These are phyloP conservation scores for Neohortaea acidophila DNA, from an alignment of 495 filamentous ascomycete species.

Conservation along the genomic window DNA sequence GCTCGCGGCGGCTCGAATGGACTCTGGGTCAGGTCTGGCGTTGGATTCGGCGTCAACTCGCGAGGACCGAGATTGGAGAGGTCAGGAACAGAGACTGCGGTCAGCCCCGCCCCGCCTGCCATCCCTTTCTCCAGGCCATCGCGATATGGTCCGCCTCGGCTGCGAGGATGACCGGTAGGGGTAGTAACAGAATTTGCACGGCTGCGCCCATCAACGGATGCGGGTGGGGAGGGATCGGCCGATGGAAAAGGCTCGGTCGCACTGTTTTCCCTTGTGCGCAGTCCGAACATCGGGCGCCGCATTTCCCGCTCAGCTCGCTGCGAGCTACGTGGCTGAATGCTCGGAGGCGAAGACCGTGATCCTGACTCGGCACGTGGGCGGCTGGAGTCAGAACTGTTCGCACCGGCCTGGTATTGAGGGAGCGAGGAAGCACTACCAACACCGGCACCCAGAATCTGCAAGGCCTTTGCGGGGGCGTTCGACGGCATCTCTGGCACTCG, in stretches of 20 bases:
- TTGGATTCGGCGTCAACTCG: slow-evolving; percentile 11
- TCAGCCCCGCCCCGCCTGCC: slow-evolving; percentile 23
- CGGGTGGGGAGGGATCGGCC: background rate
- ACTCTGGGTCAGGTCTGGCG: slow-evolving; percentile 19
- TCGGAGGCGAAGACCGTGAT: slow-evolving; percentile 6
- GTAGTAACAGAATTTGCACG: slow-evolving; percentile 28
- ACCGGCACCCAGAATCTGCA: slow-evolving; percentile 58
- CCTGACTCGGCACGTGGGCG: slow-evolving; percentile 8
- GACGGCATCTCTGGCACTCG: slow-evolving; percentile 15
- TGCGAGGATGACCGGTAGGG: slow-evolving; percentile 25
- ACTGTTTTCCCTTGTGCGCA: slow-evolving; percentile 11
- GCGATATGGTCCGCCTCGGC: slow-evolving; percentile 25
- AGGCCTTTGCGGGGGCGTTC: slow-evolving; percentile 43
- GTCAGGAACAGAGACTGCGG: slow-evolving; percentile 7
- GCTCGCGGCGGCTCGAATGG: slow-evolving; percentile 4
- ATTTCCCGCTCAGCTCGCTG: slow-evolving; percentile 1
- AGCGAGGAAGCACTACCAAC: slow-evolving; percentile 33
- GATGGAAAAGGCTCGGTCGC: background rate
- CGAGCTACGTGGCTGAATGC: slow-evolving; percentile 1
- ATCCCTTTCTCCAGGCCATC: slow-evolving; percentile 29
- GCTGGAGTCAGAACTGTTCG: slow-evolving; percentile 11
- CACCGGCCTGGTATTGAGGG: slow-evolving; percentile 15
- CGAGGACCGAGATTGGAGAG: slow-evolving; percentile 10
- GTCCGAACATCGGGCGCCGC: slow-evolving; percentile 12
- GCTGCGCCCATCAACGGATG: slow-evolving; percentile 6